These are phyloP conservation scores for Geosmithia putterillii DNA, from an alignment of 2,329 filamentous ascomycete genomes.

Conservation along the genomic window DNA sequence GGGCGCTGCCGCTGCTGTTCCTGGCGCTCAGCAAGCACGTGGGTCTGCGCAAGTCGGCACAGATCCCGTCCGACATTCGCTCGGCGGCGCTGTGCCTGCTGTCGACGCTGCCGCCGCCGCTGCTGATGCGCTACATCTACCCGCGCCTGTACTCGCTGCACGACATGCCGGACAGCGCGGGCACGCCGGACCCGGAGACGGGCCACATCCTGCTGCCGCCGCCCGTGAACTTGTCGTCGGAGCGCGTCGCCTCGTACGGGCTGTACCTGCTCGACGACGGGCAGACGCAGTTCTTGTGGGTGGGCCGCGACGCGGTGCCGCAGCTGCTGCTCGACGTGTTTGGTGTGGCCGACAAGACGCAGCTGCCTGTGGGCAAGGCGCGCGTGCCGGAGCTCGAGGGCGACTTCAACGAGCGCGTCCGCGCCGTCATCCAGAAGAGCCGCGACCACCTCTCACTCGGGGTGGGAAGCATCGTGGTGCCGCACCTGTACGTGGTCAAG, in stretches of 20 bases:
- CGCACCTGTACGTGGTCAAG: conserved; percentile 83
- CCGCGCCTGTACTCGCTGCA: conserved; percentile 76
- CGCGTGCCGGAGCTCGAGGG: conserved; percentile 79
- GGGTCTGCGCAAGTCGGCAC: conserved; percentile 80
- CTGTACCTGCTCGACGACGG: conserved; percentile 95
- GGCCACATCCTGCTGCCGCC: conserved; percentile 84
- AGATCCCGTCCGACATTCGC: conserved; percentile 87
- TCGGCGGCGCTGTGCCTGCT: conserved; percentile 86
- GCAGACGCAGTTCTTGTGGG: conserved; percentile 95
- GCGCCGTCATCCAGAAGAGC: conserved; percentile 85
- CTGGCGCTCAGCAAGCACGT: conserved; percentile 93
- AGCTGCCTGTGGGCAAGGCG: conserved; percentile 84
- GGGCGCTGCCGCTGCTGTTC: conserved; percentile 81
- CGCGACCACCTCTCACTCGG: conserved; percentile 75
- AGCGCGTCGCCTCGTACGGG: conserved; percentile 77
- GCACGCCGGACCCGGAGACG: conserved; percentile 71
- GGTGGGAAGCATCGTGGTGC: conserved; percentile 85
- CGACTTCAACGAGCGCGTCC: conserved; percentile 91
- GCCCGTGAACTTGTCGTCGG: conserved; percentile 74
- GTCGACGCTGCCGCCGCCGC: conserved; percentile 82
- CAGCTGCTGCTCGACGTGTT: conserved; percentile 86
- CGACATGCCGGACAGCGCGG: conserved; percentile 92
- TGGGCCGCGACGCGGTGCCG: conserved; percentile 84
- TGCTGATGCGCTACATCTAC: conserved; percentile 89
- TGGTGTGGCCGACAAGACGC: conserved; percentile 68